Percentiles rank a stretch among this genome's conserved stretches.
These are phyloP conservation scores for Xerocomus brunneocitrinus DNA, from an alignment of 768 basidiomycete genomes.

Conservation along the genomic window DNA sequence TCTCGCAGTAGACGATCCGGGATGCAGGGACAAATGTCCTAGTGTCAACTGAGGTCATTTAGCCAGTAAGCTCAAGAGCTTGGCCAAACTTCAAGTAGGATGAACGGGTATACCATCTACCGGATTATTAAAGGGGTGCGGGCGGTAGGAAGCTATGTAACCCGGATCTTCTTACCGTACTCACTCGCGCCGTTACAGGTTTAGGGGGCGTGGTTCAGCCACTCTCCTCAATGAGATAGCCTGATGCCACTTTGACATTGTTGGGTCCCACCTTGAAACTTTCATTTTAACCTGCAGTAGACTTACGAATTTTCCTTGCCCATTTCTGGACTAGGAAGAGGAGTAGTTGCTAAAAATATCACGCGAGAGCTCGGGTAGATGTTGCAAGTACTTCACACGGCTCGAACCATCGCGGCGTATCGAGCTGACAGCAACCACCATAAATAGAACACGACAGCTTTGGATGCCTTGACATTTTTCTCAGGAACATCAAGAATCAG, in stretches of 20 bases:
- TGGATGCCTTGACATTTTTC: not conserved
- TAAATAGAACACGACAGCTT: not conserved
- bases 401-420: no score
- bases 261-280: not conserved
- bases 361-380: no score
- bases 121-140: not conserved
- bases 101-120: not conserved
- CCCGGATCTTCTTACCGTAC: not conserved
- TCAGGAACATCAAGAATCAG: not conserved
- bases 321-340: not conserved
- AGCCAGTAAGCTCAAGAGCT: not conserved
- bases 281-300: no score
- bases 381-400: no score
- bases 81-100: not conserved
- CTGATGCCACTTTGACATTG: not conserved
- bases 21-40: not conserved
- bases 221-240: not conserved
- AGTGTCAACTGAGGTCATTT: not conserved
- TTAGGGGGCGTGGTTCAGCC: not conserved
- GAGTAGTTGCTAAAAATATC: not conserved
- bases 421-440: not conserved
- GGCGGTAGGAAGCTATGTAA: not conserved
- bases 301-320: not conserved
- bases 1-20: not conserved
- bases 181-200: not conserved